phyloP scores from a whole-genome alignment of 108 stramenopile genomes.

The Mediolabrus comicus region DNA sequence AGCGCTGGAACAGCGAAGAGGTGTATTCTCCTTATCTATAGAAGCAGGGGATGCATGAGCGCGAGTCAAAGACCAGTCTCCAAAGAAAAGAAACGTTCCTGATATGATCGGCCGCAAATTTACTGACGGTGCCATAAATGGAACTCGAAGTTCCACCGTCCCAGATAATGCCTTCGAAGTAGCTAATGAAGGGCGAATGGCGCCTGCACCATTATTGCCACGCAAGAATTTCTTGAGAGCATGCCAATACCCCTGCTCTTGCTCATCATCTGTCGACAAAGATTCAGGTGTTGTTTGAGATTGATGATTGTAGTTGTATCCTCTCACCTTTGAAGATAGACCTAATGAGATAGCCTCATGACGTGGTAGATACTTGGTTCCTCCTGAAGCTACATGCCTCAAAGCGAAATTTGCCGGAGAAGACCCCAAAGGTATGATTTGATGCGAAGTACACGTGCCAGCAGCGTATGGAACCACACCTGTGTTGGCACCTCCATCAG shows the following conservation, averaged over 20 bases:
- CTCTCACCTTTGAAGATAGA: constrained; percentile 65
- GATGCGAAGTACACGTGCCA: constrained; percentile 62
- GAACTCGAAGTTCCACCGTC: constrained; percentile 72
- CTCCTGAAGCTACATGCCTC: constrained; percentile 58
- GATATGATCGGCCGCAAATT: constrained; percentile 4
- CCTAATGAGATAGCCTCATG: constrained; percentile 77
- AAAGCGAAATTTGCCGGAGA: constrained; percentile 49
- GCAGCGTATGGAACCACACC: constrained; percentile 51
- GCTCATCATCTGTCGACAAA: background rate
- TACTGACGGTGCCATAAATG: constrained; percentile 38
- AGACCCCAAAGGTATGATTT: constrained; percentile 53
- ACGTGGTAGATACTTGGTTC: constrained; percentile 66
- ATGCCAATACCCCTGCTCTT: background rate
- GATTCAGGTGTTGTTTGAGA: background rate
- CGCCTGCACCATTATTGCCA: constrained; percentile 3
- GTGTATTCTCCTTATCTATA: constrained; percentile 3
- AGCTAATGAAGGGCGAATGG: constrained; percentile 22
- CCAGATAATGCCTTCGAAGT: constrained; percentile 61
- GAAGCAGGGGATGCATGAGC: constrained; percentile 16
- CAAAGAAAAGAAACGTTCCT: constrained; percentile 64
- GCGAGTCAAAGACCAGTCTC: constrained; percentile 66
- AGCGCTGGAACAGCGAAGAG: constrained; percentile 49
- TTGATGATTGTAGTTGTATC: constrained; percentile 43
- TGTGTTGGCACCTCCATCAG: constrained; percentile 3
- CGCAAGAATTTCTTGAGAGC: constrained; percentile 10